A percentile compares a stretch with the other conserved stretches of the same genome.
phyloP scores from a whole-genome alignment of 441 rosid species.

The Cnidoscolus chayamansa region DNA sequence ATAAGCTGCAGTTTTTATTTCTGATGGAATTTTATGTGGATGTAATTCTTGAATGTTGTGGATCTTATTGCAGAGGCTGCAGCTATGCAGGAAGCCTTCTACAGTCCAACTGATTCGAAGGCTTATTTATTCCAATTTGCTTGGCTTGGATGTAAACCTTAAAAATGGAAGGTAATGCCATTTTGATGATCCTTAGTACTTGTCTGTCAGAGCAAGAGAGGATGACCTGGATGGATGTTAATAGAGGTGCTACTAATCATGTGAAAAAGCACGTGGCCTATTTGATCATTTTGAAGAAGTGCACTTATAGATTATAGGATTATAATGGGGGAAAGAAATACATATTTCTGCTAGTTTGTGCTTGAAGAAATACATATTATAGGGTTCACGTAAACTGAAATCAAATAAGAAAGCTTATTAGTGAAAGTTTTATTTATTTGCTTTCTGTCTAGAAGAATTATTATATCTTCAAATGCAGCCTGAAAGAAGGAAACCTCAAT shows the following conservation, averaged over 20 bases:
- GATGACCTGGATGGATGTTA: background rate
- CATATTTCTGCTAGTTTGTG: background rate
- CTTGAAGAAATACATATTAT: background rate
- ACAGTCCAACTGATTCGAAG: slow-evolving; percentile 65
- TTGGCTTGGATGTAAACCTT: slow-evolving; percentile 70
- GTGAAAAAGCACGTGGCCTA: too few species aligned
- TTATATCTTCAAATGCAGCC: slow-evolving; percentile 44
- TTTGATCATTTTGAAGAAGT: background rate
- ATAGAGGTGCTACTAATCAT: background rate
- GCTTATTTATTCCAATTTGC: slow-evolving; percentile 68
- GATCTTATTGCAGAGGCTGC: slow-evolving; percentile 59
- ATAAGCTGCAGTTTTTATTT: background rate
- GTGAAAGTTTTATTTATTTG: background rate
- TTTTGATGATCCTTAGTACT: background rate
- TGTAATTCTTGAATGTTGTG: background rate
- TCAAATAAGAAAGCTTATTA: background rate
- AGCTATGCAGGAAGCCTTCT: slow-evolving; percentile 79
- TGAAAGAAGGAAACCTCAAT: slow-evolving; percentile 90
- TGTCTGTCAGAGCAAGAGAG: too few species aligned
- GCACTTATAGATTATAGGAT: background rate
- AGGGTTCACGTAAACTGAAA: background rate
- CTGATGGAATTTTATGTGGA: background rate
- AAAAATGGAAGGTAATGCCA: slow-evolving; percentile 68
- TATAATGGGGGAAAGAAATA: background rate
- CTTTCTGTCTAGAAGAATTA: background rate